These are phyloP conservation scores for Erythrobasidium yunnanense DNA, from an alignment of 768 basidiomycete genomes.

Conservation along the genomic window DNA sequence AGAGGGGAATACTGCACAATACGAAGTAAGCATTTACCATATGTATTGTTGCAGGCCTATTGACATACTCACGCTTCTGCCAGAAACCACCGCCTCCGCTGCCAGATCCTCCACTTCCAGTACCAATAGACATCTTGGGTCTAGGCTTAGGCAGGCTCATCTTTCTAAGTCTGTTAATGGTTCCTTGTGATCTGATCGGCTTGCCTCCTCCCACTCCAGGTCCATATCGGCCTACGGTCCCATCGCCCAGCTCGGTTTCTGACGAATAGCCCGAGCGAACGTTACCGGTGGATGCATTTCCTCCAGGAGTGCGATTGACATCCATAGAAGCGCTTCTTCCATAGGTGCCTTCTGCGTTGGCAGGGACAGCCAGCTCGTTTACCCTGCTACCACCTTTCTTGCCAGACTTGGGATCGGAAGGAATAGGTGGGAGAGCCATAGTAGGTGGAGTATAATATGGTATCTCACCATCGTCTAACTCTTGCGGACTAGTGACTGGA, in stretches of 20 bases:
- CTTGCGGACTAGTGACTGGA: too few species aligned
- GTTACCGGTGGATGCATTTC: background rate
- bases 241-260: background rate
- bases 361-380: background rate
- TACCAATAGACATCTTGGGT: background rate
- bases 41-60: too few species aligned
- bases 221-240: background rate
- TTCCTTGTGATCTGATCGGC: background rate
- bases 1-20: slow-evolving; percentile 18
- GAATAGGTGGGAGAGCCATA: slow-evolving; percentile 2
- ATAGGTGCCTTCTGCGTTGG: slow-evolving; percentile 4
- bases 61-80: slow-evolving; percentile 18
- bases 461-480: too few species aligned
- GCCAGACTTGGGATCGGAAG: slow-evolving; percentile 17
- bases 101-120: background rate
- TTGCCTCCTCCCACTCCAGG: background rate
- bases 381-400: background rate
- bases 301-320: background rate
- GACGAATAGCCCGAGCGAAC: background rate
- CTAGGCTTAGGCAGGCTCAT: background rate
- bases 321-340: slow-evolving; percentile 17
- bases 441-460: background rate
- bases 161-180: background rate
- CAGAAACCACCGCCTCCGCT: slow-evolving; percentile 10
- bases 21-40: too few species aligned